Percentiles rank a stretch among this genome's conserved stretches.
Conservation (phyloP, 163 green algal species). For the Trebouxia gelatinosa region DNA sequence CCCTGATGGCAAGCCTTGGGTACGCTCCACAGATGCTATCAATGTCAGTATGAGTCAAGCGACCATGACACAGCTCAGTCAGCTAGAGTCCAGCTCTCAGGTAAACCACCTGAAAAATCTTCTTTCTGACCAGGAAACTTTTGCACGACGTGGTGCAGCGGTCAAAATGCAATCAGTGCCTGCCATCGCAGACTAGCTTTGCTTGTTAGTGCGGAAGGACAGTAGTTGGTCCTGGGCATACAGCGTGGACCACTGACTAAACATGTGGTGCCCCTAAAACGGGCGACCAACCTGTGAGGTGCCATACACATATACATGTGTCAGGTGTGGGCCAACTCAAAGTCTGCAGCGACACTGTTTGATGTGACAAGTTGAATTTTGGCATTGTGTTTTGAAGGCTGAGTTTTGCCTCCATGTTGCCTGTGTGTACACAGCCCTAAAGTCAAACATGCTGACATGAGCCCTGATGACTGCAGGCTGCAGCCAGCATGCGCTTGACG, state of each 20-base stretch:
- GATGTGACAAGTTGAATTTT: neutral
- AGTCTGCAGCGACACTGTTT: neutral
- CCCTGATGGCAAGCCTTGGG: conserved; percentile 19
- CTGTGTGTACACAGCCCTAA: neutral
- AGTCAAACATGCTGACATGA: neutral
- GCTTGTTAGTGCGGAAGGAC: neutral
- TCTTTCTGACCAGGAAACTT: too few species aligned
- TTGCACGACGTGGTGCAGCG: too few species aligned
- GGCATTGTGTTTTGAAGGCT: too few species aligned
- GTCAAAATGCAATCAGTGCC: neutral
- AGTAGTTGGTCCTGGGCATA: neutral
- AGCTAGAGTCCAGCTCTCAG: neutral
- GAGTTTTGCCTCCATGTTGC: neutral
- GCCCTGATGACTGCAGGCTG: neutral
- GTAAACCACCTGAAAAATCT: neutral
- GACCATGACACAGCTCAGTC: neutral
- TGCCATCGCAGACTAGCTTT: too few species aligned
- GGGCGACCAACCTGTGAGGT: too few species aligned
- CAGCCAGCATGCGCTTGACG: neutral
- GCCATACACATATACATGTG: neutral
- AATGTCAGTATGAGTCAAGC: conserved; percentile 17
- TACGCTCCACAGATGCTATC: conserved; percentile 3
- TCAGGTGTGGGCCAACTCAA: neutral
- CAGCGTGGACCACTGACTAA: neutral
- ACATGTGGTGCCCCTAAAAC: too few species aligned